Base-by-base conservation (phyloP, 176 grass and related monocot genomes). In the Leersia perrieri region DNA sequence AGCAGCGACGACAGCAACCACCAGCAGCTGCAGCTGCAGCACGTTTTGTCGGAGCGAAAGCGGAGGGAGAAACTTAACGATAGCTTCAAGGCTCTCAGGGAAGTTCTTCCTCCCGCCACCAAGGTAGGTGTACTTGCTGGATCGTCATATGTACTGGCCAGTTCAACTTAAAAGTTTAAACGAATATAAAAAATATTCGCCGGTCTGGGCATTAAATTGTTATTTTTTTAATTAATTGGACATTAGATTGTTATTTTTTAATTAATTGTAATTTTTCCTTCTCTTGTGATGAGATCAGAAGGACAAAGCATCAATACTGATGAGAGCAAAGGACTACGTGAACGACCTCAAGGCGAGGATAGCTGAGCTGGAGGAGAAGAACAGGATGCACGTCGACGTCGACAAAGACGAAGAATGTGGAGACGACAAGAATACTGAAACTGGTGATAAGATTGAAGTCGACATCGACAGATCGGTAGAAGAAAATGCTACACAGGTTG, bases 11-110 rank as follows among this genome's bases (percentile, higher is more conserved):
- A 5, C 67, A 29, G 68, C 67, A 3, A 23, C 22, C n/a, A 10
- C 53, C 53, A 58, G 22, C 53, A 25, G 53, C 53, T 25, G 22
- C 68, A 90, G 79, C 55, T 69, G 38, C 83, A 79, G 68, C 83
- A 90, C 39, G 74, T 86, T 33, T 28, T 90, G 34, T 83, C 74
- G 7, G 88, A 90, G 73, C 88, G 88, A 36, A 86, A 67, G 83
- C 83, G 88, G 11, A 79, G 83, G 0, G 74, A 83, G 62, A 90
- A 79, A 62, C 83, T 90, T 45, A 86, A 90, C 18, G 74, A 79
- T 13, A 86, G 72, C 74, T 90, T 90, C 53, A 75, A 79, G 35
- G 74, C 45, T 12, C 88, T 90, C 20, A 74, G n/a, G 49, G 51
- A 70, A 35, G 74, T 83, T 11, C 83, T 86, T 23, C 87, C 87